Percentiles rank a stretch among this genome's conserved stretches.
Evolutionary conservation across 257 asterid species (phyloP).

Genomic region (Solanum rostratum): DNA sequence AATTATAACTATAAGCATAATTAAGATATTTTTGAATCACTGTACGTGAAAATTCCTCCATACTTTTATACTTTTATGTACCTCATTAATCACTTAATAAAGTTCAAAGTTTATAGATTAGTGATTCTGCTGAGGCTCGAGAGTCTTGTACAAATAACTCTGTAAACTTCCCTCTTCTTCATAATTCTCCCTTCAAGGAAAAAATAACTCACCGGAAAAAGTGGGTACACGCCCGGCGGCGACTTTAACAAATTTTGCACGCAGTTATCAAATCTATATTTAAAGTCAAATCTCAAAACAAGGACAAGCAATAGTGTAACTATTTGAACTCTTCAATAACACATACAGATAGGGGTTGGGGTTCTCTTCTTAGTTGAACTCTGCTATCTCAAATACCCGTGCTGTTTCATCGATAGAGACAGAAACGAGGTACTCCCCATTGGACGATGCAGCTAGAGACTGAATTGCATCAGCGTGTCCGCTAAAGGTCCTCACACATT

Average conservation of each 20-base stretch:
- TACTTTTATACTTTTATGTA: too few species aligned
- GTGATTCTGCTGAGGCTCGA: too few species aligned
- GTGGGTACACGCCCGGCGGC: too few species aligned
- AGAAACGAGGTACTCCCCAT: slow-evolving; percentile 55
- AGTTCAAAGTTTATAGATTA: too few species aligned
- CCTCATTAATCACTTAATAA: too few species aligned
- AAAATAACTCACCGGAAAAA: too few species aligned
- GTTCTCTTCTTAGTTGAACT: slow-evolving; percentile 24
- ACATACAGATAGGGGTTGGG: neutral
- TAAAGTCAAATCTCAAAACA: neutral
- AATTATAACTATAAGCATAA: too few species aligned
- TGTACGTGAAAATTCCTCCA: too few species aligned
- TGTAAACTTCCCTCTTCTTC: too few species aligned
- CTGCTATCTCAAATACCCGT: slow-evolving; percentile 72
- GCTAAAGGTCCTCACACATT: slow-evolving; percentile 36
- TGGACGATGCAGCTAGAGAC: slow-evolving; percentile 39
- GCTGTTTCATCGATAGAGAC: slow-evolving; percentile 67
- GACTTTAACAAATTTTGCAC: neutral
- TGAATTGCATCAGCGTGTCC: slow-evolving; percentile 72
- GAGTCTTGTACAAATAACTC: too few species aligned
- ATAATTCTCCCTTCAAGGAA: too few species aligned
- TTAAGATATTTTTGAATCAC: too few species aligned
- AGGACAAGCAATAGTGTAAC: neutral
- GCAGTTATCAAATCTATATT: neutral
- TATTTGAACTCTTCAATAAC: neutral